Conservation (phyloP, 2,329 filamentous ascomycete genomes). For the Stagonosporopsis rhizophila region DNA sequence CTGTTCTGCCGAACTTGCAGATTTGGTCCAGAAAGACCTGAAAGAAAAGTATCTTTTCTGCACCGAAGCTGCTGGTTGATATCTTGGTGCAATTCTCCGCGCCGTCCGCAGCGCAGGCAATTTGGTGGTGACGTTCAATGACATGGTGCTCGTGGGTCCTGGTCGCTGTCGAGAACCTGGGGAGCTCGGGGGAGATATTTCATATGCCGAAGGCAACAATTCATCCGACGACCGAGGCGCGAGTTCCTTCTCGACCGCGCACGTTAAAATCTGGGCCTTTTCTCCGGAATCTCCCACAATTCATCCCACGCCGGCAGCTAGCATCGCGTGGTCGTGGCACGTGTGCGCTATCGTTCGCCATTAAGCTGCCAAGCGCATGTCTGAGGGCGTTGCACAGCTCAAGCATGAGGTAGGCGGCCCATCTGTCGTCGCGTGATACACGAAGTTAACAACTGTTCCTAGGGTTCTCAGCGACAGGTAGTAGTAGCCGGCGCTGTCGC, state of each 20-base stretch:
- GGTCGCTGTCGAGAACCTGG: slow-evolving; percentile 1
- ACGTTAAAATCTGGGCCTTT: slow-evolving; percentile 17
- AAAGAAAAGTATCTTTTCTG: slow-evolving; percentile 24
- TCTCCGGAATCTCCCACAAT: slow-evolving; percentile 24
- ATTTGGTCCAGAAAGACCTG: slow-evolving; percentile 30
- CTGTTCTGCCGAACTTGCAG: slow-evolving; percentile 24
- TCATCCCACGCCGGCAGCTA: slow-evolving; percentile 23
- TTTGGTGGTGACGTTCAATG: slow-evolving; percentile 36
- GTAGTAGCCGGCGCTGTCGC: slow-evolving; percentile 72
- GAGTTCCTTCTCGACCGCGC: slow-evolving; percentile 15
- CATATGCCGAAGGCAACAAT: slow-evolving; percentile 24
- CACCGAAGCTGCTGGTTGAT: slow-evolving; percentile 5
- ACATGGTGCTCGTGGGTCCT: slow-evolving; percentile 31
- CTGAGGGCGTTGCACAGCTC: slow-evolving; percentile 66
- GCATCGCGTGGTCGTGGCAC: slow-evolving; percentile 21
- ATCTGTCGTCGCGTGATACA: slow-evolving; percentile 1
- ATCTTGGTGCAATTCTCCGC: slow-evolving; percentile 11
- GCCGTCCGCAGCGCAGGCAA: slow-evolving; percentile 17
- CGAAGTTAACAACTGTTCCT: slow-evolving; percentile 20
- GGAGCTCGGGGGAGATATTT: slow-evolving; percentile 13
- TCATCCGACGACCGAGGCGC: slow-evolving; percentile 17
- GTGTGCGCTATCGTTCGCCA: slow-evolving; percentile 24
- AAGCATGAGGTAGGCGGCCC: slow-evolving; percentile 68
- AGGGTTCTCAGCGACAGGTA: slow-evolving; percentile 72
- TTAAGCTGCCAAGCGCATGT: slow-evolving; percentile 64